These are phyloP conservation scores for Blastobotrys serpentis DNA, from an alignment of 1,139 yeast species.

Conservation along the genomic window DNA sequence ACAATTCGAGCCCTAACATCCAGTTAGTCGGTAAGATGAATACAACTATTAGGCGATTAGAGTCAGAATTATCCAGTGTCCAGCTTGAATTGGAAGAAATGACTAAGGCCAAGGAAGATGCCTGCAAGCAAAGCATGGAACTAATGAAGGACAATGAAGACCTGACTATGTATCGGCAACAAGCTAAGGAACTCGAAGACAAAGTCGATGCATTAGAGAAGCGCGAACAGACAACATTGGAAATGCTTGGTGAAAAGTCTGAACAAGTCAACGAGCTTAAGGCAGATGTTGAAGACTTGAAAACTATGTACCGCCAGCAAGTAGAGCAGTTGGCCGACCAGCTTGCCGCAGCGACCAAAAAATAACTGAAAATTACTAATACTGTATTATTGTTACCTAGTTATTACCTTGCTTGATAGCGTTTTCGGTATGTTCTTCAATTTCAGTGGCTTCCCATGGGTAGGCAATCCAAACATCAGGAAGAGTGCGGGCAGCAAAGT, in stretches of 20 bases:
- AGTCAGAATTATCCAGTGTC: constrained; percentile 67
- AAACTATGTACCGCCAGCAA: constrained; percentile 75
- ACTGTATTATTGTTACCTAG: constrained; percentile 20
- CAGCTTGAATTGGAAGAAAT: constrained; percentile 61
- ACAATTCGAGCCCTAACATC: constrained; percentile 13
- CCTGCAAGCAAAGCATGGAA: constrained; percentile 64
- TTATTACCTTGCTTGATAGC: constrained; percentile 76
- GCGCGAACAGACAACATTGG: constrained; percentile 60
- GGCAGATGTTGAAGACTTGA: constrained; percentile 87
- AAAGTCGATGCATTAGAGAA: constrained; percentile 40
- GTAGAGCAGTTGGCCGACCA: constrained; percentile 81
- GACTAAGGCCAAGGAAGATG: constrained; percentile 57
- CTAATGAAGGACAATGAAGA: constrained; percentile 56
- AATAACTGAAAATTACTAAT: constrained; percentile 2
- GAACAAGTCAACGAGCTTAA: constrained; percentile 81
- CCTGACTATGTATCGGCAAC: constrained; percentile 42
- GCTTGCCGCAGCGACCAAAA: constrained; percentile 36
- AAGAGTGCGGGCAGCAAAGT: constrained; percentile 86
- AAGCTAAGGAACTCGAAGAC: constrained; percentile 43
- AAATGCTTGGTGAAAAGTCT: constrained; percentile 81
- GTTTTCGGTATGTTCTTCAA: constrained; percentile 77
- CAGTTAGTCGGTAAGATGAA: constrained; percentile 74
- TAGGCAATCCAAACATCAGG: constrained; percentile 97
- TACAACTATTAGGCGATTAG: constrained; percentile 72
- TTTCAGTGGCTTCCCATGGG: constrained; percentile 95